phyloP scores from a whole-genome alignment of 2,329 filamentous ascomycete genomes.

The Trichoderma cornu-damae region DNA sequence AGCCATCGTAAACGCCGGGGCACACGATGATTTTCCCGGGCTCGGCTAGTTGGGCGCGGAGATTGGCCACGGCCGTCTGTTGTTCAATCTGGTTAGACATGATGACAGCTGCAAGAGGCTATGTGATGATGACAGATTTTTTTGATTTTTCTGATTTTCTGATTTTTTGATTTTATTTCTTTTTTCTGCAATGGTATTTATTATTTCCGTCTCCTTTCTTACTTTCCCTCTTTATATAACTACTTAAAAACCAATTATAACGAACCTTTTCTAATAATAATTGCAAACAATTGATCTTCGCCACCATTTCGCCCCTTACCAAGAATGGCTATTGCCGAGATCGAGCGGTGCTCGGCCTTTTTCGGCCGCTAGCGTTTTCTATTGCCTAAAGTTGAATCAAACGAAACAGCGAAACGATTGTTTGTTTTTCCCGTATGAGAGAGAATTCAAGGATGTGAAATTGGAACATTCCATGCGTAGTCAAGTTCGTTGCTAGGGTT shows the following conservation, averaged over 20 bases:
- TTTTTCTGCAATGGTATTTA: no score
- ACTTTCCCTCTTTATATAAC: no score
- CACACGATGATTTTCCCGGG: constrained; percentile 47
- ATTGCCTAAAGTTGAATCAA: no score
- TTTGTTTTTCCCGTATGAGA: no score
- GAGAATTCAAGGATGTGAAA: no score
- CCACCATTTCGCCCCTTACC: no score
- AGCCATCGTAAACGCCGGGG: constrained; percentile 64
- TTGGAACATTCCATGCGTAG: no score
- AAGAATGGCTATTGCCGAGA: not conserved
- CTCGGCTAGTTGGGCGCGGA: constrained; percentile 31
- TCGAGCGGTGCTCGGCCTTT: not conserved
- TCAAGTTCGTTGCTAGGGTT: no score
- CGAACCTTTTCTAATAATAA: no score
- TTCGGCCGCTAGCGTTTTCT: not conserved
- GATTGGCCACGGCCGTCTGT: constrained; percentile 10
- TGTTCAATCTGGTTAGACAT: not conserved
- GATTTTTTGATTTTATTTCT: not conserved
- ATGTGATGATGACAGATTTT: not conserved
- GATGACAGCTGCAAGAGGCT: not conserved
- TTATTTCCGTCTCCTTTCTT: not conserved
- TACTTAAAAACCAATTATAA: no score
- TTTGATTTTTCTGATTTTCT: not conserved
- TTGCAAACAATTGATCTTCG: no score
- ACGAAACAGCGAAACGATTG: no score